Base-by-base conservation (phyloP, 805 yeast genomes). In the Candida silvicultrix region DNA sequence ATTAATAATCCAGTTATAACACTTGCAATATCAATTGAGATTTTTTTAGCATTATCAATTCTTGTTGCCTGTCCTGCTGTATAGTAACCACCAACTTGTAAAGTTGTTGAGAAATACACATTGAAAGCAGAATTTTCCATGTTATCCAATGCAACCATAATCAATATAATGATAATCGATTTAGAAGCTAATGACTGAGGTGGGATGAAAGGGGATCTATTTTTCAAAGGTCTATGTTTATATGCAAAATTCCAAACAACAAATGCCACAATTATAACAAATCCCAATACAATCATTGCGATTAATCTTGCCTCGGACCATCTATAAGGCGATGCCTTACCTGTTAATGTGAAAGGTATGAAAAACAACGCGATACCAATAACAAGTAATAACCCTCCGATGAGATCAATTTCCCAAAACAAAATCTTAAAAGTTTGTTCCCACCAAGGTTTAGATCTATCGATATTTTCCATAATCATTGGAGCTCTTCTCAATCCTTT, bases 1-100 rank as follows among this genome's bases (percentile, higher is more conserved):
- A 61, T 60, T 9, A 45, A 44, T 16, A 57, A 12, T 47, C 67
- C 65, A 32, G 47, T 46, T 5, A 61, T 38, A 18, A 63, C 52
- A 20, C 59, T 49, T n/a, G 56, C 57, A 37, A 62, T 54, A 35
- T 63, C 59, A 21, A 58, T 25, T n/a, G 58, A 49, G 36, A 50
- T 59, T 47, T 59, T 63, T 51, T 61, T 62, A 36, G 68, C 51
- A 29, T 54, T 49, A 52, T 62, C 60, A 39, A 64, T 54, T 53
- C 66, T 60, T 16, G 58, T 46, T 19, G 65, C 63, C 40, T 57
- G 53, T 21, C 66, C 66, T 28, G 55, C 59, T 23, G 55, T 47
- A 47, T 45, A 53, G 44, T 58, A 56, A 44, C 61, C 60, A 43
- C 64, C 58, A 46, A 60, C 67, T 51, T 63, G 66, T 31, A 60